Base-by-base conservation (phyloP, 805 yeast genomes). In the Pichia membranifaciens region DNA sequence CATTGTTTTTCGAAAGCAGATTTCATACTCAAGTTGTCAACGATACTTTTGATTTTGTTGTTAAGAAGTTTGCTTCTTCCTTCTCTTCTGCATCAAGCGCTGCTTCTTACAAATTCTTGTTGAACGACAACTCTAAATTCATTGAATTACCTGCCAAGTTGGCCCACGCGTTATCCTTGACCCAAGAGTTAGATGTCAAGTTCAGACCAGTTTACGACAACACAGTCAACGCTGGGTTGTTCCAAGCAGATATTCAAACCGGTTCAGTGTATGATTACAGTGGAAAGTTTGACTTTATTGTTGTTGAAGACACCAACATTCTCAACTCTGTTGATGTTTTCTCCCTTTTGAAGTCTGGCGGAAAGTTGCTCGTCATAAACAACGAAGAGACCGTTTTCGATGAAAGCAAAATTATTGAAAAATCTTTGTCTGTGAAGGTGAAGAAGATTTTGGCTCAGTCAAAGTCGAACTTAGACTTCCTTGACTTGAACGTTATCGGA, bases 171-270 rank as follows among this genome's bases (percentile, higher is more conserved):
- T 72, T 84, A 55, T 81, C 95, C 2, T 71, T 84, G 58, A 83
- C 78, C 55, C 76, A 76, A 49, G 60, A 72, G 44, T 70, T 77
- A 48, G 59, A 66, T 37, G 74, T 84, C 48, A 66, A 74, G 45
- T 75, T 78, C 62, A 74, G 84, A 62, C 75, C 84, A 44, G 78
- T 77, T 58, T 87, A 71, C 58, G 96, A 91, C 64, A 89, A 87
- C 63, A 61, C 73, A 33, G 69, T 79, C 15, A 77, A 76, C 44
- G 91, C 90, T 32, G 97, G 97, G 52, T 61, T 78, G 8, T 81
- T 82, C 62, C 87, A 84, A 64, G 75, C 89, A 34, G 86, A 83
- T 58, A 68, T 84, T 43, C 52, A 49, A 34, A 57, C 57, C 33
- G 68, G 68, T 31, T 41, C 48, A 16, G 50, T 46, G 23, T 43